These are phyloP conservation scores for Diaporthe sp. DNA, from an alignment of 2,329 filamentous ascomycete genomes.

Conservation along the genomic window DNA sequence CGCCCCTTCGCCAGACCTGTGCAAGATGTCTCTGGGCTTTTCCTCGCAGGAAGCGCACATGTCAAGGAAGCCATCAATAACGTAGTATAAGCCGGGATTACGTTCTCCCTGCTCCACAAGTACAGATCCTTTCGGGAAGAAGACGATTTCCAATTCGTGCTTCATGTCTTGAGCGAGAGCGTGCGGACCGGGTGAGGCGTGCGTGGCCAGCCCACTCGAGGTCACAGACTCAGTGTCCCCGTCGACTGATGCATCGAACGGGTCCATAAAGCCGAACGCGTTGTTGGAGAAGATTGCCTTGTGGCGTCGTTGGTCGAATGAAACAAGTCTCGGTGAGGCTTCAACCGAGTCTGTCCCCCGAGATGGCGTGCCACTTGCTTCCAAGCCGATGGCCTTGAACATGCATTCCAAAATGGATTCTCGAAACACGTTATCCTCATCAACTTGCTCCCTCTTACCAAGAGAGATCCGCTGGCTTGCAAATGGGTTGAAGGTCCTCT, in stretches of 20 bases:
- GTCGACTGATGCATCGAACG: slow-evolving; percentile 82
- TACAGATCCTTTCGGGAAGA: slow-evolving; percentile 94
- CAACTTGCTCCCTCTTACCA: slow-evolving; percentile 83
- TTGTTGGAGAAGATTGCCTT: slow-evolving; percentile 85
- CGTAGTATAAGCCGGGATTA: slow-evolving; percentile 97
- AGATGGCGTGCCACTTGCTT: slow-evolving; percentile 74
- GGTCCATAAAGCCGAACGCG: slow-evolving; percentile 91
- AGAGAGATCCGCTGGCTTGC: slow-evolving; percentile 65
- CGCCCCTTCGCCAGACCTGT: slow-evolving; percentile 50
- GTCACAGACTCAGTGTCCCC: slow-evolving; percentile 90
- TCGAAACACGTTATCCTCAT: slow-evolving; percentile 91
- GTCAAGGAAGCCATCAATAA: slow-evolving; percentile 96
- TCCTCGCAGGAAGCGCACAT: slow-evolving; percentile 86
- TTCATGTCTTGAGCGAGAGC: slow-evolving; percentile 83
- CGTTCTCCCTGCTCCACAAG: slow-evolving; percentile 96
- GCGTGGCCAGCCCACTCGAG: slow-evolving; percentile 75
- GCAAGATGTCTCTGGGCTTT: slow-evolving; percentile 57
- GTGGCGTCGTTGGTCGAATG: slow-evolving; percentile 84
- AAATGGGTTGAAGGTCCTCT: slow-evolving; percentile 70
- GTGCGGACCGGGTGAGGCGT: slow-evolving; percentile 74
- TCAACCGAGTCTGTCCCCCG: slow-evolving; percentile 83
- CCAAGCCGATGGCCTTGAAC: slow-evolving; percentile 91
- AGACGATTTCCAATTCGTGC: slow-evolving; percentile 96
- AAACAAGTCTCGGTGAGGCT: slow-evolving; percentile 86
- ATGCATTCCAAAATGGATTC: slow-evolving; percentile 95